Base-by-base conservation (phyloP, 371 early-diverging fungal genomes). In the Syncephalastrum sp. region DNA sequence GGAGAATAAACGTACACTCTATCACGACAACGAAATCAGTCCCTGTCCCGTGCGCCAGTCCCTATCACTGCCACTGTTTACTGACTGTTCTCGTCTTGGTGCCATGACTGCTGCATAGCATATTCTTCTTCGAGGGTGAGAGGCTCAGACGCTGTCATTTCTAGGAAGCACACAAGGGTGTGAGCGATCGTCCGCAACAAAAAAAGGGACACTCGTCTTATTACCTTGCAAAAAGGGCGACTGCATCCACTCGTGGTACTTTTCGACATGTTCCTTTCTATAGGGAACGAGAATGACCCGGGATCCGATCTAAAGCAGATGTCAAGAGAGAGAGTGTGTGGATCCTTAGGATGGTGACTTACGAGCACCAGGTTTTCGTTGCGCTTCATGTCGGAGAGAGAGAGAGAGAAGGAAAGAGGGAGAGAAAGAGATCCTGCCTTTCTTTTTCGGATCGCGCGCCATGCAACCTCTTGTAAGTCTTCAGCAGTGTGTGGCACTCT, bases 191-290 rank as follows among this genome's bases (percentile, higher is more conserved):
- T 33, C 38, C 38, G 7, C 25, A 51, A 33, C 6, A 51, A 38
- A 17, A 15, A 27, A 52, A 46, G 15, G 7, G 15, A n/a, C 14
- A 46, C 5, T 6, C n/a, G 7, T 33, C 38, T 33, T 10, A 2
- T 43, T 68, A 84, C 87, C 88, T 56, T 86, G 90, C 27, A 95
- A 77, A 65, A 84, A 90, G 8, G 91, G 91, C 5, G 88, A 88
- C 64, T 93, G 82, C 96, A 96, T 96, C 97, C 97, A 96, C 50
- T 86, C 86, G 71, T 96, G 94, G 68, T 96, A 96, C 54, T 65
- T 79, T 5, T 78, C 79, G 1, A 96, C 96, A 82, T 96, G 97
- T 47, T 88, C 87, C 24, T 72, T 69, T 50, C 80, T 81, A 70
- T 96, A 96, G 1, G 97, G 97, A 10, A 94, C 94, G 3, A 96